Evolutionary conservation across 1,139 yeast genomes (phyloP).

Genomic region (Wickerhamomyces sp.): DNA sequence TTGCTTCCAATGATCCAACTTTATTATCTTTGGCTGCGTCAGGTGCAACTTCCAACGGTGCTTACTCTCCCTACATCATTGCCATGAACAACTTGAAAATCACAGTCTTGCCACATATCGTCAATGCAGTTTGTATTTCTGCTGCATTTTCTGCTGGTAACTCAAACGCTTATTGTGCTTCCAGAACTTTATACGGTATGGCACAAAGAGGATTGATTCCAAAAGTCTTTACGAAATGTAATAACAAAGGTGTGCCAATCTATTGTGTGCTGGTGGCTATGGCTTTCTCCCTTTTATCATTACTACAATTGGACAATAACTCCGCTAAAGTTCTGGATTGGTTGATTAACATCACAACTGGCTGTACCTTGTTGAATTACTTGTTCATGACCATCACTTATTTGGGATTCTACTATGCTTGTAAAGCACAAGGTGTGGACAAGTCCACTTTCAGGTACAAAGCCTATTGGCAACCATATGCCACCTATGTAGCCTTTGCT

Average conservation of each 20-base stretch:
- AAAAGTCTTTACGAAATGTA: constrained; percentile 43
- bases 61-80: constrained; percentile 47
- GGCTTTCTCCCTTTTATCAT: not conserved
- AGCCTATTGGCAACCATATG: constrained; percentile 62
- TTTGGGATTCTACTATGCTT: constrained; percentile 53
- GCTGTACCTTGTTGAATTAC: not conserved
- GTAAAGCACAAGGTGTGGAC: constrained; percentile 55
- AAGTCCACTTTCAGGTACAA: constrained; percentile 42
- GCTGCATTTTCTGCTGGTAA: constrained; percentile 64
- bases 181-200: constrained; percentile 45
- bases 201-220: constrained; percentile 49
- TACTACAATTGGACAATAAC: not conserved
- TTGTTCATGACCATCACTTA: not conserved
- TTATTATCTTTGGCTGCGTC: constrained; percentile 35
- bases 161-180: constrained; percentile 54
- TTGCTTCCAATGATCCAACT: constrained; percentile 57
- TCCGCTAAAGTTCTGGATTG: not conserved
- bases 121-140: constrained; percentile 49
- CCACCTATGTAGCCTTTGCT: constrained; percentile 48
- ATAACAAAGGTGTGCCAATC: constrained; percentile 58
- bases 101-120: constrained; percentile 47
- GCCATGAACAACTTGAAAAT: constrained; percentile 46
- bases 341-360: not conserved
- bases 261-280: not conserved
- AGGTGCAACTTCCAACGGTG: constrained; percentile 36